Conservation (phyloP, 305 asterid genomes). For the Fraxinus ornus region DNA sequence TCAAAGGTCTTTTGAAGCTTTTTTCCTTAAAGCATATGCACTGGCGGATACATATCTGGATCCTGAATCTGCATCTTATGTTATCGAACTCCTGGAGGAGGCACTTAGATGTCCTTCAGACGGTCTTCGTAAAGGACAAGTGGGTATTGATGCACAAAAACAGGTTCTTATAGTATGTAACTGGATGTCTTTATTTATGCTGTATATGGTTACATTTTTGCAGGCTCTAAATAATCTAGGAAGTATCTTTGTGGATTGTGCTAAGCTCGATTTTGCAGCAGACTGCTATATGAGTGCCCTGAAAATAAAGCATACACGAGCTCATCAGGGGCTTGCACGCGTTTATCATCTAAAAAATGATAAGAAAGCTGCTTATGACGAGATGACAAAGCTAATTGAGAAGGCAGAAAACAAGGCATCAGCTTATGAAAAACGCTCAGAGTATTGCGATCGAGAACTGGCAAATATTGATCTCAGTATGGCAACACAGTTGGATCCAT, state of each 20-base stretch:
- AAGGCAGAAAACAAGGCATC: slow-evolving; percentile 81
- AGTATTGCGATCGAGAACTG: slow-evolving; percentile 85
- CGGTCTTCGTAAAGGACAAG: slow-evolving; percentile 96
- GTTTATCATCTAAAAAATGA: slow-evolving; percentile 77
- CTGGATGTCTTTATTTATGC: background rate
- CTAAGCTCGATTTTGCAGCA: slow-evolving; percentile 71
- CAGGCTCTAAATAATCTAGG: slow-evolving; percentile 89
- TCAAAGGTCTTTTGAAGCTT: slow-evolving; percentile 90
- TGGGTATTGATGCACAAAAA: slow-evolving; percentile 27
- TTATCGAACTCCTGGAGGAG: slow-evolving; percentile 76
- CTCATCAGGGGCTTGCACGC: slow-evolving; percentile 89
- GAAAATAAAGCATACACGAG: slow-evolving; percentile 82
- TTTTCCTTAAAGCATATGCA: slow-evolving; percentile 76
- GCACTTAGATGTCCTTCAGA: slow-evolving; percentile 94
- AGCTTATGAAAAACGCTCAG: slow-evolving; percentile 88
- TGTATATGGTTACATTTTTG: slow-evolving; percentile 13
- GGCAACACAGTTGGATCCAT: slow-evolving; percentile 79
- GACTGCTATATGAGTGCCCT: slow-evolving; percentile 82
- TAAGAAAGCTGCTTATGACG: slow-evolving; percentile 81
- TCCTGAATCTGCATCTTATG: slow-evolving; percentile 62
- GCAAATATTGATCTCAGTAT: slow-evolving; percentile 78
- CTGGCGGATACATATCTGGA: slow-evolving; percentile 65
- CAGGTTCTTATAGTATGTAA: background rate
- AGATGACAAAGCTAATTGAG: slow-evolving; percentile 89
- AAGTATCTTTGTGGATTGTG: slow-evolving; percentile 71